Evolutionary conservation across 768 basidiomycete species (phyloP), one percentile per base, ranked within the genome.

Genomic region (Crassisporium funariophilum): DNA sequence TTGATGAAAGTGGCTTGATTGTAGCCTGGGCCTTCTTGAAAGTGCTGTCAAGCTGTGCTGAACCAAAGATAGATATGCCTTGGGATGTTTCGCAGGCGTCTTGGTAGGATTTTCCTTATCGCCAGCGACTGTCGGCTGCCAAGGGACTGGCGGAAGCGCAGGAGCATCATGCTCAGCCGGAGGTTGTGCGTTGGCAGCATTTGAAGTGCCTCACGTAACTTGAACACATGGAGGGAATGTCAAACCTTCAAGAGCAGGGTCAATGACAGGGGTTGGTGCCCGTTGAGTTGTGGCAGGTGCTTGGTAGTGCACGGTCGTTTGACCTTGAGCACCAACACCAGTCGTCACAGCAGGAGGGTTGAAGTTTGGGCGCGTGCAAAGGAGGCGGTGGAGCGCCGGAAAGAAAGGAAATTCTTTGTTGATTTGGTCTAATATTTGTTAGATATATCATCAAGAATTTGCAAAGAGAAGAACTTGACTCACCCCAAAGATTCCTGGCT

Each of bases 321-420:
- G 31, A 10, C 59, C 59, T n/a, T 41, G 5, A 12, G 59, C 59
- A 20, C 59, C 59, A 16, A 57, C 46, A 16, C 59, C 59, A 19
- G 59, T 60, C 24, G 46, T 59, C 11, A 60, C 35, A 23, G 43
- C 43, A 40, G 56, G 59, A 4, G 56, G 59, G 23, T 37, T 51
- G 29, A 52, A 40, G 20, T 60, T 60, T 5, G 52, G 47, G 16
- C 46, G 56, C 19, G 48, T 44, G 12, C 16, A 21, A 12, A 48
- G 41, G 33, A 57, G 24, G 2, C 19, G 19, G 27, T 55, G 54
- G 23, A 55, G 35, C 25, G 13, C 9, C 12, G 48, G 37, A 35
- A 60, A 60, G 37, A 46, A 52, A 16, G 48, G 37, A 35, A 58
- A 59, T 21, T 54, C 49, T 11, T 45, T 35, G 5, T 12, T 25